Evolutionary conservation across 1,284 basidiomycete genomes (phyloP).

Genomic region (Hemileia vastatrix): DNA sequence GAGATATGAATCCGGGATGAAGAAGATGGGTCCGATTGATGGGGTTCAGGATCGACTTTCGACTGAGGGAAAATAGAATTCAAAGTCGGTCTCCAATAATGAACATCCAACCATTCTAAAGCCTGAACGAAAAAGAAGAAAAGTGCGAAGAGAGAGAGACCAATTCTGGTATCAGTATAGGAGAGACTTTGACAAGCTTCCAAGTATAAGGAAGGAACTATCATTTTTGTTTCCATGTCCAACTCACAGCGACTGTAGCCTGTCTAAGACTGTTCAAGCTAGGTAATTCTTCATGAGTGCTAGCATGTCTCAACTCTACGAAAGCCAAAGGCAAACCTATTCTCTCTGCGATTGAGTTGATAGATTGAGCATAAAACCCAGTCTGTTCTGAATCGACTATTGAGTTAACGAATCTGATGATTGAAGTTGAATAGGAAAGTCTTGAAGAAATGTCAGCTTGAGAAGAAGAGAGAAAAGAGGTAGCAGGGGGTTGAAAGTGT

Average conservation of each 20-base stretch:
- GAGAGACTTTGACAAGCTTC: not conserved
- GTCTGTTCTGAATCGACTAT: slow-evolving; percentile 87
- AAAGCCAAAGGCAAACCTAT: slow-evolving; percentile 78
- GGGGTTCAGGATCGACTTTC: no score
- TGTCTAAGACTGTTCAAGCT: slow-evolving; percentile 68
- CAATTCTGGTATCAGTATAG: not conserved
- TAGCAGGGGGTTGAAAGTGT: slow-evolving; percentile 23
- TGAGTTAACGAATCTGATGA: slow-evolving; percentile 67
- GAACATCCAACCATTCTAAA: slow-evolving; percentile 13
- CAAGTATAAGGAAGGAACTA: not conserved
- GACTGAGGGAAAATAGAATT: not conserved
- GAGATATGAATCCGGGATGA: no score
- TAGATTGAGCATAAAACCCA: slow-evolving; percentile 74
- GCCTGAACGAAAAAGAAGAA: not conserved
- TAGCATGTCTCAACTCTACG: slow-evolving; percentile 87
- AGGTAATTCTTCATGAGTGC: slow-evolving; percentile 90
- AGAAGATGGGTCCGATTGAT: slow-evolving; percentile 1
- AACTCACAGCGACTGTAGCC: slow-evolving; percentile 50
- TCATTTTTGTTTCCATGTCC: slow-evolving; percentile 47
- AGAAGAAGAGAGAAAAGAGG: not conserved
- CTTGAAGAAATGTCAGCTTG: slow-evolving; percentile 3
- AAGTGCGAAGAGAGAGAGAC: not conserved
- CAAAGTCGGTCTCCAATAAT: slow-evolving; percentile 11
- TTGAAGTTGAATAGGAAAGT: slow-evolving; percentile 33
- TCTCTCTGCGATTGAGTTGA: slow-evolving; percentile 74